Percentiles rank a stretch among this genome's conserved stretches.
phyloP scores from a whole-genome alignment of 176 grass and related monocot species.

The Cenchrus purpureus region DNA sequence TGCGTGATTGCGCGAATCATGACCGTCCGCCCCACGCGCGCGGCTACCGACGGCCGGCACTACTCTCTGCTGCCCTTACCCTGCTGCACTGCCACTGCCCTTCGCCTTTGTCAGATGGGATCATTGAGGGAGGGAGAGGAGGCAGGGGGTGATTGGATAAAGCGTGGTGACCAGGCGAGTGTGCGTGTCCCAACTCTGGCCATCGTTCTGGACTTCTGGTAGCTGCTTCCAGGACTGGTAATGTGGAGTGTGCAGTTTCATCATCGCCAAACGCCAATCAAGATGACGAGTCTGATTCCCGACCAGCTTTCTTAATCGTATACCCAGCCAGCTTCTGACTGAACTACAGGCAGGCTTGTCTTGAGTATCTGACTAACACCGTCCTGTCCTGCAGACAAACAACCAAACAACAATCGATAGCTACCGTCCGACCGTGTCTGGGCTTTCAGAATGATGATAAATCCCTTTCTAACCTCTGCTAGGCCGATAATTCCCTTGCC shows the following conservation, averaged over 20 bases:
- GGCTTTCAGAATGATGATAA: no score
- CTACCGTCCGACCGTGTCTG: background rate
- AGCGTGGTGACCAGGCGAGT: background rate
- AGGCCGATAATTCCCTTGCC: no score
- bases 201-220: background rate
- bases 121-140: background rate
- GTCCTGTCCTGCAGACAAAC: background rate
- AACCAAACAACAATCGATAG: background rate
- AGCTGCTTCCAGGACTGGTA: background rate
- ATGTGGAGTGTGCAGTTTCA: background rate
- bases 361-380: background rate
- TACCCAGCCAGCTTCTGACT: background rate
- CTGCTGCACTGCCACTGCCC: no score
- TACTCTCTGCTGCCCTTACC: background rate
- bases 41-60: constrained; percentile 25
- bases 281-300: background rate
- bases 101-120: background rate
- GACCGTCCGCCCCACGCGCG: constrained; percentile 25
- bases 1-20: constrained; percentile 36
- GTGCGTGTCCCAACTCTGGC: background rate
- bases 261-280: background rate
- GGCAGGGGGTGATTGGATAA: background rate
- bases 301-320: background rate
- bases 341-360: background rate
- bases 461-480: background rate